Evolutionary conservation across 1,284 basidiomycete genomes (phyloP).

Genomic region (Cryptococcus wingfieldii): DNA sequence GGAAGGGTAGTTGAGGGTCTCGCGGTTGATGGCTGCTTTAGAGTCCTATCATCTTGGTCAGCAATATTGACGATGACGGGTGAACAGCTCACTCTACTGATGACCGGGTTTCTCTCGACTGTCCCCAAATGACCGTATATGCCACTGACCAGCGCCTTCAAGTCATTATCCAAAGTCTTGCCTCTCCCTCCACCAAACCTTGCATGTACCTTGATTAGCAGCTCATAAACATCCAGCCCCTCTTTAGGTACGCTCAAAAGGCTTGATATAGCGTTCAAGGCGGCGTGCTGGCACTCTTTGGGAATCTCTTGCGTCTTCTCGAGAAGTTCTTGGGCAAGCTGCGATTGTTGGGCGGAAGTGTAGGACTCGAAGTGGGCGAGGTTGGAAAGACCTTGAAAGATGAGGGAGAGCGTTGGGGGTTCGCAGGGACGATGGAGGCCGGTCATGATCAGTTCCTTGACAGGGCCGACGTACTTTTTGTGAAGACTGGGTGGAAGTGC

Average conservation of each 20-base stretch:
- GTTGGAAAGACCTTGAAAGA: conserved; percentile 41
- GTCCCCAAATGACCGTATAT: conserved; percentile 40
- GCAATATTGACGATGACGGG: background rate
- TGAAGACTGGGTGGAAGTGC: conserved; percentile 30
- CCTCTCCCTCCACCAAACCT: conserved; percentile 22
- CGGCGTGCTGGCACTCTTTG: conserved; percentile 37
- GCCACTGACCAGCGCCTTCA: conserved; percentile 31
- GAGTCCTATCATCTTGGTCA: conserved; percentile 22
- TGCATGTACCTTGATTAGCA: conserved; percentile 31
- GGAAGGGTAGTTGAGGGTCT: conserved; percentile 24
- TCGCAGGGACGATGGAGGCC: conserved; percentile 24
- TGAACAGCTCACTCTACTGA: conserved; percentile 26
- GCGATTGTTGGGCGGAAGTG: conserved; percentile 23
- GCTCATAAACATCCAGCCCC: conserved; percentile 31
- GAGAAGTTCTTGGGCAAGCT: conserved; percentile 29
- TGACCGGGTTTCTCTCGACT: conserved; percentile 37
- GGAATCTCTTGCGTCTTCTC: conserved; percentile 37
- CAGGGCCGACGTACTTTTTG: conserved; percentile 36
- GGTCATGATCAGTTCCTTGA: conserved; percentile 32
- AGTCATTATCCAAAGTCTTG: conserved; percentile 23
- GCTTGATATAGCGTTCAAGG: conserved; percentile 30
- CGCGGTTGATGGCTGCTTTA: conserved; percentile 36
- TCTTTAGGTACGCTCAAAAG: conserved; percentile 30
- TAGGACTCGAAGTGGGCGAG: conserved; percentile 35
- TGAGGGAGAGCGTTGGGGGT: conserved; percentile 23